Base-by-base conservation (phyloP, 2,329 filamentous ascomycete species). In the Microcyclospora tardicrescens region DNA sequence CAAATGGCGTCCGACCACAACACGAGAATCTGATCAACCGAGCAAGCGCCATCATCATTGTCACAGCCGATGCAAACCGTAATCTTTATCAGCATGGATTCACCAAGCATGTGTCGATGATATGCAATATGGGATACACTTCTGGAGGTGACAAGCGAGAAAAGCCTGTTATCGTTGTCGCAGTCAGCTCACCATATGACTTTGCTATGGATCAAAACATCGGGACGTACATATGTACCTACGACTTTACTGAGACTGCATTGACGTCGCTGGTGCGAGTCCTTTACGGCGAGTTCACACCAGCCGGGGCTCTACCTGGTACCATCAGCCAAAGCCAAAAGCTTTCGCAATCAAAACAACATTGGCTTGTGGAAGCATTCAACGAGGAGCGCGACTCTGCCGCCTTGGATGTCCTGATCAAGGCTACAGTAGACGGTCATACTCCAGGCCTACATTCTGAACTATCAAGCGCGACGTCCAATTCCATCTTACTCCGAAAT, bases 21-120 rank as follows among this genome's bases (percentile, higher is more conserved):
- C 89, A 96, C 56, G 89, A 96, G 54, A 91, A 89, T 45, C 69
- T 95, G 13, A 93, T 95, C 57, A 83, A 87, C 48, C 73, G 86
- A 50, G 86, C 87, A 10, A 84, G 81, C 37, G 84, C 83, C 3
- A 85, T 95, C 45, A 81, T 96, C 45, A 79, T 95, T 36, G 74
- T 95, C 27, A 95, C 89, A 0, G 89, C 89, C 9, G 89, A 96
- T 62, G 87, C 87, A 1, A 94, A 94, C 56, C 74, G 87, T 31
- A 95, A 96, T 55, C 65, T 93, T 11, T 96, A 95, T 55, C 89
- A 96, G 58, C 78, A 85, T 36, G 86, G 86, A 0, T 96, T 96
- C 57, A 89, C 89, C 2, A 96, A 95, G 58, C 89, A 96, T 49
- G 84, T 95, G 8, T 81, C 87, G 10, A 91, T 93, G 81, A 89